Conservation (phyloP, 768 basidiomycete genomes). For the Leucocoprinus birnbaumii region DNA sequence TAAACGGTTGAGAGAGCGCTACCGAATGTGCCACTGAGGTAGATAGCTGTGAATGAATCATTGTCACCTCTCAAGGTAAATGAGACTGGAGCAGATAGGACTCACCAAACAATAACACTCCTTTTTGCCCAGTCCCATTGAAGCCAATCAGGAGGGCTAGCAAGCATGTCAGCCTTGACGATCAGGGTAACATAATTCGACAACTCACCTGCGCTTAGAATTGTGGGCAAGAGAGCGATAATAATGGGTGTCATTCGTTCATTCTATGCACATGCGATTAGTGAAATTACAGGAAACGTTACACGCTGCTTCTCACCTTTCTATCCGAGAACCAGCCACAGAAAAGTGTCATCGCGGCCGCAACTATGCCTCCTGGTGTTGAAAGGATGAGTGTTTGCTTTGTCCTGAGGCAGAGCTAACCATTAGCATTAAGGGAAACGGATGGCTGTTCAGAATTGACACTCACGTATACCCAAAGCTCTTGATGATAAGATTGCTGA, state of each 20-base stretch:
- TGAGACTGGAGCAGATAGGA: neutral
- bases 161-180: neutral
- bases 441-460: neutral
- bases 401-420: constrained; percentile 34
- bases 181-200: neutral
- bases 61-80: neutral
- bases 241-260: constrained; percentile 63
- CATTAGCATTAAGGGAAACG: neutral
- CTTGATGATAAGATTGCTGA: constrained; percentile 62
- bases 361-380: constrained; percentile 53
- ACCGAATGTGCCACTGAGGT: constrained; percentile 54
- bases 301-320: constrained; percentile 34
- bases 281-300: neutral
- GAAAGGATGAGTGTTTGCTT: constrained; percentile 58
- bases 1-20: constrained; percentile 58
- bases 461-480: constrained; percentile 61
- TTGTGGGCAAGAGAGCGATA: constrained; percentile 54
- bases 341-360: constrained; percentile 41
- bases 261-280: constrained; percentile 25
- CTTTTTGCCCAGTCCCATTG: constrained; percentile 44
- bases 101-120: constrained; percentile 53
- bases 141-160: constrained; percentile 53
- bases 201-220: constrained; percentile 45
- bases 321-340: constrained; percentile 68
- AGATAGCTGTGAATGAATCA: constrained; percentile 31